Conservation (phyloP, 1,284 basidiomycete species). For the Moniliella sp. region DNA sequence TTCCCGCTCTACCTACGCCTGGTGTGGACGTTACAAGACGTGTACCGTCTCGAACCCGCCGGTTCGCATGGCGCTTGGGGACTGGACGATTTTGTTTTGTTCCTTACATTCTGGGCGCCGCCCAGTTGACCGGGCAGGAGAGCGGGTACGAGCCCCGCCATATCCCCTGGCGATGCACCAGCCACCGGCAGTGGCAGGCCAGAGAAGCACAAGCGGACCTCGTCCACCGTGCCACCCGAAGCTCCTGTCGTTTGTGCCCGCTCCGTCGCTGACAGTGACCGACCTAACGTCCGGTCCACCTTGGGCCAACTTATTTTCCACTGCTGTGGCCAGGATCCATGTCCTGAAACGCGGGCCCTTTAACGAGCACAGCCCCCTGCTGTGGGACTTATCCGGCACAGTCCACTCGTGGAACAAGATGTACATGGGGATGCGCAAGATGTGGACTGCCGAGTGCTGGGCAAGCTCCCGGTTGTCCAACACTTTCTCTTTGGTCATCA, state of each 20-base stretch:
- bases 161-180: constrained; percentile 1
- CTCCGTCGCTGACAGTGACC: neutral
- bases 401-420: constrained; percentile 76
- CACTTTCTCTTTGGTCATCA: neutral
- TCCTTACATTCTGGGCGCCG: constrained; percentile 75
- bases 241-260: constrained; percentile 1
- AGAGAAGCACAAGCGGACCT: too few relatives aligned
- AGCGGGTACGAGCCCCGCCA: constrained; percentile 1
- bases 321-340: constrained; percentile 45
- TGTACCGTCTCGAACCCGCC: constrained; percentile 77
- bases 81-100: constrained; percentile 75
- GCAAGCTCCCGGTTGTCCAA: constrained; percentile 86
- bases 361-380: constrained; percentile 43
- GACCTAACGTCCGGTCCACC: constrained; percentile 1
- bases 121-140: constrained; percentile 46
- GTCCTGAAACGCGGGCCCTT: constrained; percentile 18
- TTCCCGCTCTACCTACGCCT: constrained; percentile 58
- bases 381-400: constrained; percentile 61
- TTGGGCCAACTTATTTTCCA: constrained; percentile 27
- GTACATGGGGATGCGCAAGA: constrained; percentile 70
- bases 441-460: constrained; percentile 87
- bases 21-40: constrained; percentile 66
- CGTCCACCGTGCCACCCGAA: constrained; percentile 2
- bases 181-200: too few relatives aligned
- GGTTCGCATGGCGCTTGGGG: constrained; percentile 97